Evolutionary conservation across 2,329 filamentous ascomycete genomes (phyloP).

Genomic region (Endothia cerciana): DNA sequence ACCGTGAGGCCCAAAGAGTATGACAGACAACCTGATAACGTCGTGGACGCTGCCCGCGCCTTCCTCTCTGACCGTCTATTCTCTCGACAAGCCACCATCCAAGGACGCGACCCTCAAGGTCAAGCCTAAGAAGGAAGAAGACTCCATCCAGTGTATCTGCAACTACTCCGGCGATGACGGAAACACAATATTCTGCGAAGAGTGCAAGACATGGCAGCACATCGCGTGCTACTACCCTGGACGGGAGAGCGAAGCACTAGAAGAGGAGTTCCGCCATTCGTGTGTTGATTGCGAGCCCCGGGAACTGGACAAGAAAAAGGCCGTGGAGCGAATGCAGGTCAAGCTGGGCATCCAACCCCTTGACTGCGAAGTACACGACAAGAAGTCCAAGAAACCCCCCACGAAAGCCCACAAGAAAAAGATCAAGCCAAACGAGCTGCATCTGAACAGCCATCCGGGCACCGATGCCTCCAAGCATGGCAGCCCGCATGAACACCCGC

Average conservation of each 20-base stretch:
- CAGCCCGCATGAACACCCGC: slow-evolving; percentile 54
- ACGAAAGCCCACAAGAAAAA: slow-evolving; percentile 40
- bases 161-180: slow-evolving; percentile 93
- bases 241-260: slow-evolving; percentile 72
- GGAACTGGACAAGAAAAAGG: slow-evolving; percentile 71
- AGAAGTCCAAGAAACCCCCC: slow-evolving; percentile 73
- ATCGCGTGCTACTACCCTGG: slow-evolving; percentile 91
- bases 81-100: slow-evolving; percentile 43
- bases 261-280: slow-evolving; percentile 73
- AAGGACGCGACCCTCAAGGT: slow-evolving; percentile 49
- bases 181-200: slow-evolving; percentile 95
- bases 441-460: slow-evolving; percentile 68
- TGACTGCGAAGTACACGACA: slow-evolving; percentile 60
- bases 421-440: slow-evolving; percentile 42
- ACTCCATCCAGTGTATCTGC: slow-evolving; percentile 98
- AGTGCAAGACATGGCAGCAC: slow-evolving; percentile 97
- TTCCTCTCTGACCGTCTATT: slow-evolving; percentile 55
- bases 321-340: slow-evolving; percentile 71
- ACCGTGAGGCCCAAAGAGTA: slow-evolving; percentile 58
- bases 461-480: slow-evolving; percentile 57
- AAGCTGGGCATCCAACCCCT: slow-evolving; percentile 52
- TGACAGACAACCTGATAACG: slow-evolving; percentile 62
- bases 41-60: slow-evolving; percentile 59
- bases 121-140: slow-evolving; percentile 68
- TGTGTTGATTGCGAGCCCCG: slow-evolving; percentile 89